phyloP scores from a whole-genome alignment of 495 filamentous ascomycete genomes.

The Penicillium soppii region DNA sequence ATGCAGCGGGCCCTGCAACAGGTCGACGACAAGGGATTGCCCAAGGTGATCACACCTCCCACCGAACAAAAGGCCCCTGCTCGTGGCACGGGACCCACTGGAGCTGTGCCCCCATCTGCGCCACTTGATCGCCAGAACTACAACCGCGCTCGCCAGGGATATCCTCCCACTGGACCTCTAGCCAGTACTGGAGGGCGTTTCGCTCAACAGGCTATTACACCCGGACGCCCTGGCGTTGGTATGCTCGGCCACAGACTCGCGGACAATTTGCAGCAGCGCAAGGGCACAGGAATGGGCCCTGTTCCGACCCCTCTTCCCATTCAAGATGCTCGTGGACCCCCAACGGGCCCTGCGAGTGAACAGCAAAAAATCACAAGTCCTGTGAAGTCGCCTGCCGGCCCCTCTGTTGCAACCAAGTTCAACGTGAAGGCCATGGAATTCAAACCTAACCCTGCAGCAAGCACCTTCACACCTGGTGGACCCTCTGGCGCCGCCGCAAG shows the following conservation, averaged over 20 bases:
- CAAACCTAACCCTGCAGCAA: constrained; percentile 75
- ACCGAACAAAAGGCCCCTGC: constrained; percentile 39
- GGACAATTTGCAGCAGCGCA: constrained; percentile 56
- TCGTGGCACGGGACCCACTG: constrained; percentile 29
- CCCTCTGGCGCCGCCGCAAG: constrained; percentile 56
- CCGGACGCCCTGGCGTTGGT: constrained; percentile 41
- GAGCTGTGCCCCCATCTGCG: constrained; percentile 30
- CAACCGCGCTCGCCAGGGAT: constrained; percentile 42
- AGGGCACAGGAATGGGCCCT: constrained; percentile 41
- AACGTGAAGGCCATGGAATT: constrained; percentile 85
- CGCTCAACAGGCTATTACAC: constrained; percentile 43
- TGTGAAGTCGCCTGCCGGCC: constrained; percentile 47
- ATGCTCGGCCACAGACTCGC: constrained; percentile 55
- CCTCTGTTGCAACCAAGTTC: constrained; percentile 62
- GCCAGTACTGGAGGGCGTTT: constrained; percentile 31
- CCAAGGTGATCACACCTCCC: constrained; percentile 30
- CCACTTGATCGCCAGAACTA: constrained; percentile 46
- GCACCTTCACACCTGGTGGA: constrained; percentile 71
- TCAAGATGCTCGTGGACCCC: constrained; percentile 49
- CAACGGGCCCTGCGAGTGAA: constrained; percentile 50
- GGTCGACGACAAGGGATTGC: constrained; percentile 55
- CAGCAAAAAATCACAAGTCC: constrained; percentile 42
- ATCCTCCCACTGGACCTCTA: constrained; percentile 49
- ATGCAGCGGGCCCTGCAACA: constrained; percentile 77
- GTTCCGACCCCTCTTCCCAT: constrained; percentile 57